A percentile compares a stretch with the other conserved stretches of the same genome.
Conservation (phyloP, 2,329 filamentous ascomycete species). For the Sporothrix variecibatus region DNA sequence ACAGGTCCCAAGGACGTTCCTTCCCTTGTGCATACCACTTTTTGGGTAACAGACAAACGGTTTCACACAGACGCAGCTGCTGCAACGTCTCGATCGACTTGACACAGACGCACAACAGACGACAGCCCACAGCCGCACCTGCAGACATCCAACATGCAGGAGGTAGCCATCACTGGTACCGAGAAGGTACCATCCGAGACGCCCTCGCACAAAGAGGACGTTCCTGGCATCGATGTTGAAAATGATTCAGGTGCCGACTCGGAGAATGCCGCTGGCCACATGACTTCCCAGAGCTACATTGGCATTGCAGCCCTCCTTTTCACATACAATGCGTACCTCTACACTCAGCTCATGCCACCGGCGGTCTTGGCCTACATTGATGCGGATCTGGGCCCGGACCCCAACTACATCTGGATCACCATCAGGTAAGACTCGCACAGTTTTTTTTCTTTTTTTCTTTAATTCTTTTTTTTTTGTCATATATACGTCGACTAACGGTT, state of each 20-base stretch:
- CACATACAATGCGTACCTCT: conserved; percentile 29
- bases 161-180: not conserved
- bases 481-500: not conserved
- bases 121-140: not conserved
- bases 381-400: conserved; percentile 20
- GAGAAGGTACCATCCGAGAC: conserved; percentile 3
- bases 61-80: not conserved
- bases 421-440: not conserved
- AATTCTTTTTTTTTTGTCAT: not conserved
- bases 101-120: not conserved
- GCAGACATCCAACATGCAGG: not conserved
- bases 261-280: not conserved
- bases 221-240: not conserved
- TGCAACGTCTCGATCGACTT: not conserved
- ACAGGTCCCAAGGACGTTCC: not conserved
- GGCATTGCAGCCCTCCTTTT: not conserved
- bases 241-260: not conserved
- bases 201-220: not conserved
- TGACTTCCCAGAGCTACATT: conserved; percentile 1
- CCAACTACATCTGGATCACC: conserved; percentile 27
- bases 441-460: not conserved
- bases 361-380: conserved; percentile 25
- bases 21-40: not conserved
- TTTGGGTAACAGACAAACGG: not conserved
- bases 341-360: conserved; percentile 21